These are phyloP conservation scores for Nakazawaea sp. DNA, from an alignment of 805 yeast species.

Conservation along the genomic window DNA sequence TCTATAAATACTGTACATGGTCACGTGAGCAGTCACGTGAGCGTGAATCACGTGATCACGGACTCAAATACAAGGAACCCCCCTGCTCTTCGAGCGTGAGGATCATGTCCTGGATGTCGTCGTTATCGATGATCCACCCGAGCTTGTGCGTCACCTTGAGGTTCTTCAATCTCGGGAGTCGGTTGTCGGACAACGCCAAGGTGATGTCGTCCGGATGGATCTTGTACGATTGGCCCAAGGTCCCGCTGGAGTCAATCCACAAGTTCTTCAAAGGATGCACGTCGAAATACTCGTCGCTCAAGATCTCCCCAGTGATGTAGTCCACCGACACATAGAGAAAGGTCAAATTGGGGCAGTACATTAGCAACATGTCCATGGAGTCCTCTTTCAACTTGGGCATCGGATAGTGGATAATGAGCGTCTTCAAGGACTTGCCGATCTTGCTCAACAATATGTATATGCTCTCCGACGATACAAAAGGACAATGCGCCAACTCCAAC, in stretches of 20 bases:
- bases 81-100: constrained; percentile 65
- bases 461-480: constrained; percentile 60
- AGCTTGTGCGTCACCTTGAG: constrained; percentile 67
- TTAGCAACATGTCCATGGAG: constrained; percentile 67
- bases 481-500: constrained; percentile 84
- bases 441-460: constrained; percentile 53
- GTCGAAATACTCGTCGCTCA: constrained; percentile 40
- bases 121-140: constrained; percentile 76
- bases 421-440: constrained; percentile 59
- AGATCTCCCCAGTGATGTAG: constrained; percentile 44
- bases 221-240: constrained; percentile 75
- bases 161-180: constrained; percentile 61
- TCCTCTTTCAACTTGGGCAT: constrained; percentile 71
- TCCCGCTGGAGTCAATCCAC: constrained; percentile 78
- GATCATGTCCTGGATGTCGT: constrained; percentile 56
- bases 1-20: too few relatives aligned
- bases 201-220: constrained; percentile 86
- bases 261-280: constrained; percentile 45
- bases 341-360: constrained; percentile 67
- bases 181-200: constrained; percentile 70
- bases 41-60: constrained; percentile 14
- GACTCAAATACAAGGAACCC: constrained; percentile 65
- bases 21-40: too few relatives aligned
- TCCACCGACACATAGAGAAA: constrained; percentile 72
- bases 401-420: constrained; percentile 73